Base-by-base conservation (phyloP, 768 basidiomycete species). In the Boletus sensibilis region DNA sequence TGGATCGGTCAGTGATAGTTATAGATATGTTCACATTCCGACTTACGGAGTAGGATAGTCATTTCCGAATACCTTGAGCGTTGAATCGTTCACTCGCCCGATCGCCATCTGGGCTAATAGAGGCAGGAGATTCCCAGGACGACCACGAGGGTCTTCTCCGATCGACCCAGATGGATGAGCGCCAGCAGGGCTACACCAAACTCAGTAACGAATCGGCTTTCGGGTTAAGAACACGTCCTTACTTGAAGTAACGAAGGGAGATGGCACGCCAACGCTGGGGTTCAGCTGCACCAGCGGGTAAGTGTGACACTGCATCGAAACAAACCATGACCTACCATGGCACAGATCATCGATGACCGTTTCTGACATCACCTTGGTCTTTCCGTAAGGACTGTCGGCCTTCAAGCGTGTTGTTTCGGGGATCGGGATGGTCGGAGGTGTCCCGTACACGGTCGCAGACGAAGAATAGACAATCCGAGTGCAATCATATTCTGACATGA, bases 231-330 rank as follows among this genome's bases (percentile, higher is more conserved):
- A n/a, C 23, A n/a, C 25, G 43, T 25, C 69, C 80, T 69, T 62
- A 92, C 90, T 99, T 99, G 89, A 99, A 99, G 75, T 98, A 99
- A 53, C 97, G 83, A 60, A 98, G 78, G 43, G 92, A 91, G 67
- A 97, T 83, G 0, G 86, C 91, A 37, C 85, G 78, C 91, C 92
- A 96, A 61, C 75, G 78, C 59, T 78, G 69, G 4, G 80, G 77
- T 65, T 92, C 83, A 54, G 92, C 90, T 90, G 70, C 45, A 53
- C 33, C 23, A 14, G 6, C 11, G 29, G 53, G 41, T 64, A n/a
- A 59, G 59, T 40, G 47, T 56, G 42, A 52, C 34, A 23, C 7
- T 7, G 2, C 23, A 8, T 18, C 25, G 2, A 60, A 48, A 45
- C 14, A n/a, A 25, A 49, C 52, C 52, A 56, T 41, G 62, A 45